Percentiles rank a stretch among this genome's conserved stretches.
Evolutionary conservation across 495 filamentous ascomycete genomes (phyloP).

Genomic region (Patellaria atrata): DNA sequence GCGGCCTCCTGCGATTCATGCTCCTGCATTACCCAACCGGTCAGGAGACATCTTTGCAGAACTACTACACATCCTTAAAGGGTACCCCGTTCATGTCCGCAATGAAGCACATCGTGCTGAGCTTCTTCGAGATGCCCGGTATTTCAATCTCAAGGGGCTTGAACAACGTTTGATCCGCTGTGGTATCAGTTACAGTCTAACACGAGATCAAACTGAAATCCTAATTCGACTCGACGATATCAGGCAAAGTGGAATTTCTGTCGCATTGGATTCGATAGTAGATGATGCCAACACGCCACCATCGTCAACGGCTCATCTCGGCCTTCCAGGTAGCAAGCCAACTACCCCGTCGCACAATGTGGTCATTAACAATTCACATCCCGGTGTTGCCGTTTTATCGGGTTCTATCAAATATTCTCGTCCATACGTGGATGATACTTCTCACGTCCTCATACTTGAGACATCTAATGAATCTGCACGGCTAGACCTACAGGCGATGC

Average conservation of each 20-base stretch:
- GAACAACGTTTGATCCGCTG: conserved; percentile 81
- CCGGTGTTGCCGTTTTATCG: no score
- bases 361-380: no score
- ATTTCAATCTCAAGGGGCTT: conserved; percentile 81
- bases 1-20: conserved; percentile 73
- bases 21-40: conserved; percentile 66
- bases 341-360: no score
- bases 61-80: conserved; percentile 68
- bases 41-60: conserved; percentile 70
- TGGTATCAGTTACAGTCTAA: conserved; percentile 59
- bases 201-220: conserved; percentile 57
- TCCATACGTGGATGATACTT: conserved; percentile 62
- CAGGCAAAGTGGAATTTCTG: conserved; percentile 64
- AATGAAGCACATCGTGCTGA: conserved; percentile 63
- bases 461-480: no score
- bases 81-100: conserved; percentile 72
- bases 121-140: conserved; percentile 75
- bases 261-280: conserved; percentile 32
- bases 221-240: conserved; percentile 71
- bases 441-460: conserved; percentile 40
- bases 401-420: no score
- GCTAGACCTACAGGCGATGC: no score
- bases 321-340: neutral
- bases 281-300: neutral
- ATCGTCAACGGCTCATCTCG: no score